Evolutionary conservation across 495 filamentous ascomycete species (phyloP).

Genomic region (Cladorrhinum samala): DNA sequence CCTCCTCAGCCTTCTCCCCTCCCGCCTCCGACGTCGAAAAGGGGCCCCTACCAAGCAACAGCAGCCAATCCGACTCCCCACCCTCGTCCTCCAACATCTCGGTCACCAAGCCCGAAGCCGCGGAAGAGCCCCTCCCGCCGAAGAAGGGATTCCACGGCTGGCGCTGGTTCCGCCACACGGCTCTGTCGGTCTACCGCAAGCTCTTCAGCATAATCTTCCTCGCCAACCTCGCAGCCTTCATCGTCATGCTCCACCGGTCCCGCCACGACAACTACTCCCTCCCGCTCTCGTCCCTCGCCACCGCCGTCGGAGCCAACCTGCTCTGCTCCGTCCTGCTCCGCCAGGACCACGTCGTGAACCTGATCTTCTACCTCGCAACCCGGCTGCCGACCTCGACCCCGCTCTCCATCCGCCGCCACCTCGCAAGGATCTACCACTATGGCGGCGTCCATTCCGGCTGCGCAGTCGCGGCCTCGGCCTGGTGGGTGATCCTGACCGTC

Average conservation of each 20-base stretch:
- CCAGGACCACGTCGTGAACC: conserved; percentile 61
- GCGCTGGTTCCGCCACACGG: conserved; percentile 14
- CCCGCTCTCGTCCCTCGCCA: conserved; percentile 28
- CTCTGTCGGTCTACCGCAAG: conserved; percentile 7
- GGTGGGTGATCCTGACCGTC: conserved; percentile 56
- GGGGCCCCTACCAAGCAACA: conserved; percentile 2
- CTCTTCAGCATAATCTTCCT: conserved; percentile 16
- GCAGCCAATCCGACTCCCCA: background rate
- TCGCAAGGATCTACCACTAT: conserved; percentile 59
- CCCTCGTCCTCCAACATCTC: too few relatives aligned
- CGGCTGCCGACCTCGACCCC: conserved; percentile 53
- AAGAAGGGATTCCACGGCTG: background rate
- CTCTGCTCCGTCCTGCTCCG: conserved; percentile 41
- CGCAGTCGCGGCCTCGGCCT: conserved; percentile 52
- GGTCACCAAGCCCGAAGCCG: background rate
- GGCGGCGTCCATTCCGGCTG: conserved; percentile 63
- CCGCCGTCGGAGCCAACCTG: conserved; percentile 39
- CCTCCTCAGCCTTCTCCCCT: background rate
- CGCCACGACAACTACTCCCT: conserved; percentile 14
- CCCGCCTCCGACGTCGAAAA: background rate
- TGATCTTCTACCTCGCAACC: conserved; percentile 45
- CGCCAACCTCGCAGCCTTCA: conserved; percentile 10
- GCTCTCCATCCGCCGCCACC: conserved; percentile 49
- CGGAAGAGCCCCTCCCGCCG: background rate
- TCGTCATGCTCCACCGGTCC: conserved; percentile 29